A percentile compares a stretch with the other conserved stretches of the same genome.
Conservation (phyloP, 2,329 filamentous ascomycete species). For the Calonectria multiphialidica region DNA sequence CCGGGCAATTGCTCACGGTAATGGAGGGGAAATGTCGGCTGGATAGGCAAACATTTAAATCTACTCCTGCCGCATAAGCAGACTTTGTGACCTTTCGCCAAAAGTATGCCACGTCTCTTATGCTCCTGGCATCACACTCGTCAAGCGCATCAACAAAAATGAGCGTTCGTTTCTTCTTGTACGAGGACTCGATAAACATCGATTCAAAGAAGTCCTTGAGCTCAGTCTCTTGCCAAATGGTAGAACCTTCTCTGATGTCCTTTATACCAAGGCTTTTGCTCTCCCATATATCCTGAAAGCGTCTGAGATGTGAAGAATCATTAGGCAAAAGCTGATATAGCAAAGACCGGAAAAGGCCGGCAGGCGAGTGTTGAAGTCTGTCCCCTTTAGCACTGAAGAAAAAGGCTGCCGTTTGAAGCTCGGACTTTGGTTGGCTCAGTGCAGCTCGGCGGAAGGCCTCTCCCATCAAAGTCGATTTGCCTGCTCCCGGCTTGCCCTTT, state of each 20-base stretch:
- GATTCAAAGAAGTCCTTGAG: neutral
- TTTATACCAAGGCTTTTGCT: no score
- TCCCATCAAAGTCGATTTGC: conserved; percentile 61
- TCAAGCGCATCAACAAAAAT: conserved; percentile 28
- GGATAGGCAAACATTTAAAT: conserved; percentile 21
- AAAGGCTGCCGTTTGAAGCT: conserved; percentile 6
- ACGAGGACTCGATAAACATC: neutral
- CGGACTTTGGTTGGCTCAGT: neutral
- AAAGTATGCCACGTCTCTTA: neutral
- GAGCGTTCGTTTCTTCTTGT: neutral
- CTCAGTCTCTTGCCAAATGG: conserved; percentile 6
- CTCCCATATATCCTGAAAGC: no score
- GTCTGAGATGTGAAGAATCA: neutral
- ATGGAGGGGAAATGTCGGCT: conserved; percentile 20
- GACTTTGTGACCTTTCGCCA: conserved; percentile 12
- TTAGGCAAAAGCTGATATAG: conserved; percentile 15
- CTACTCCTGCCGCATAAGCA: neutral
- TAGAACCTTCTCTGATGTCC: no score
- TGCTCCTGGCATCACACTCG: conserved; percentile 10
- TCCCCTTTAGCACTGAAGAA: conserved; percentile 20
- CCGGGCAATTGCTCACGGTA: neutral
- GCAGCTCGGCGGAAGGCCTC: neutral
- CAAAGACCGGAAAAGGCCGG: conserved; percentile 10
- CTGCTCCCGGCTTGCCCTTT: conserved; percentile 57
- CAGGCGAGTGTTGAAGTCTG: neutral